These are phyloP conservation scores for Neurospora tetraspora DNA, from an alignment of 495 filamentous ascomycete genomes.

Conservation along the genomic window DNA sequence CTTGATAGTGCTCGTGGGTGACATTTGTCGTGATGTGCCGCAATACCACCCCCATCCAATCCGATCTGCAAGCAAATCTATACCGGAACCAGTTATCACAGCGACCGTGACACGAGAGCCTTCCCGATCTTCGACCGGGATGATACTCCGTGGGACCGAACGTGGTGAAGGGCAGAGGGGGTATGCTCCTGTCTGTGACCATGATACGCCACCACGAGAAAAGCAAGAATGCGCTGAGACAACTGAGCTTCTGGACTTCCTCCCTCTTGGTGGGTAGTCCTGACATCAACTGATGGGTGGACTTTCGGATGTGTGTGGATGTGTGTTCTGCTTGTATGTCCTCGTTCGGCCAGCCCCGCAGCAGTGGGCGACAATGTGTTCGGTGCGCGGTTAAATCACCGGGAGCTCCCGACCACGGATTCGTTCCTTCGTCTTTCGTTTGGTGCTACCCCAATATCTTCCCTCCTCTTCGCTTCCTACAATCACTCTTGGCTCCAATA, in stretches of 20 bases:
- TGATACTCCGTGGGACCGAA: neutral
- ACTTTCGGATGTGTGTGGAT: neutral
- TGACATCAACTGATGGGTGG: neutral
- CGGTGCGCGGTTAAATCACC: neutral
- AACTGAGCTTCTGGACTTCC: neutral
- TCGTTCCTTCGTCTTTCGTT: neutral
- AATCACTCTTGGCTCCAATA: neutral
- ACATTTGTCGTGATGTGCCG: neutral
- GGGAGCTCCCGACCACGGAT: neutral
- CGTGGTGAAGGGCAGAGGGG: neutral
- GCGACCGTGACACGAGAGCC: neutral
- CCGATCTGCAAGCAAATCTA: neutral
- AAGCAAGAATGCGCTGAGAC: neutral
- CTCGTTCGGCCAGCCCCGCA: neutral
- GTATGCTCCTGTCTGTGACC: neutral
- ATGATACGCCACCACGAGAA: neutral
- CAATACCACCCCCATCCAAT: neutral
- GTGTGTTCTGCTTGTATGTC: neutral
- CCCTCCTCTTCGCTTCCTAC: neutral
- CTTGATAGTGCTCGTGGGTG: neutral
- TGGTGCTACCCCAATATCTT: neutral
- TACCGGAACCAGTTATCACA: neutral
- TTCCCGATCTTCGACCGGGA: neutral
- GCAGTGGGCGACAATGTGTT: neutral
- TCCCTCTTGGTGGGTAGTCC: neutral